A percentile compares a stretch with the other conserved stretches of the same genome.
Evolutionary conservation across 352 stramenopile species (phyloP).

Genomic region (Hyphochytrium catenoides): DNA sequence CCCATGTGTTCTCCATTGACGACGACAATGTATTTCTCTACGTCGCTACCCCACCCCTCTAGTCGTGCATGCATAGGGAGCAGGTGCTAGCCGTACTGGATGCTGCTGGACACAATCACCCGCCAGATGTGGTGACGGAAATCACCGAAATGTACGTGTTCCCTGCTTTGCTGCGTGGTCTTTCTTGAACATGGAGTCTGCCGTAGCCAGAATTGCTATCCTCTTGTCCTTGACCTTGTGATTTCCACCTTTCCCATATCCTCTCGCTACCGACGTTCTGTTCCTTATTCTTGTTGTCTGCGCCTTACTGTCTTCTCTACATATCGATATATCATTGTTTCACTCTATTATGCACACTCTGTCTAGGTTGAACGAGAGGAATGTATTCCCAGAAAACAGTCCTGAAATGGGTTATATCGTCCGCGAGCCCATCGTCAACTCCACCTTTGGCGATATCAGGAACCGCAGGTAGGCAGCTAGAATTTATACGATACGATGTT

Average conservation of each 20-base stretch:
- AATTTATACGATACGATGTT: conserved; percentile 1
- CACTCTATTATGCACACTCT: neutral
- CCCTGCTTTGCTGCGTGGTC: too few relatives aligned
- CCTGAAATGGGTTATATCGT: conserved; percentile 61
- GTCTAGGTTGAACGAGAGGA: conserved; percentile 51
- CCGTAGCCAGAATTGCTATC: too few relatives aligned
- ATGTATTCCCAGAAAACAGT: conserved; percentile 49
- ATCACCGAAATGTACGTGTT: conserved; percentile 49
- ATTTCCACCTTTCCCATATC: too few relatives aligned
- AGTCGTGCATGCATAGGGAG: conserved; percentile 60
- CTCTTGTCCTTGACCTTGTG: too few relatives aligned
- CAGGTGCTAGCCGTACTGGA: conserved; percentile 52
- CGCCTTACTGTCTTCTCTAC: too few relatives aligned
- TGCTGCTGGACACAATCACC: conserved; percentile 58
- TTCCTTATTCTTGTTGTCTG: too few relatives aligned
- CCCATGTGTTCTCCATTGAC: too few relatives aligned
- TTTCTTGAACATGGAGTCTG: too few relatives aligned
- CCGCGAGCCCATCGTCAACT: conserved; percentile 64
- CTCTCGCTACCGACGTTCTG: too few relatives aligned
- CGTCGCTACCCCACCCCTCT: too few relatives aligned
- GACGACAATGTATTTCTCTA: too few relatives aligned
- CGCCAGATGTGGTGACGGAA: conserved; percentile 58
- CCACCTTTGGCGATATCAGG: conserved; percentile 61
- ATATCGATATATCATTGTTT: neutral
- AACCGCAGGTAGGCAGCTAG: conserved; percentile 30